Conservation (phyloP, 2,329 filamentous ascomycete genomes). For the Verticillium tricorpus region DNA sequence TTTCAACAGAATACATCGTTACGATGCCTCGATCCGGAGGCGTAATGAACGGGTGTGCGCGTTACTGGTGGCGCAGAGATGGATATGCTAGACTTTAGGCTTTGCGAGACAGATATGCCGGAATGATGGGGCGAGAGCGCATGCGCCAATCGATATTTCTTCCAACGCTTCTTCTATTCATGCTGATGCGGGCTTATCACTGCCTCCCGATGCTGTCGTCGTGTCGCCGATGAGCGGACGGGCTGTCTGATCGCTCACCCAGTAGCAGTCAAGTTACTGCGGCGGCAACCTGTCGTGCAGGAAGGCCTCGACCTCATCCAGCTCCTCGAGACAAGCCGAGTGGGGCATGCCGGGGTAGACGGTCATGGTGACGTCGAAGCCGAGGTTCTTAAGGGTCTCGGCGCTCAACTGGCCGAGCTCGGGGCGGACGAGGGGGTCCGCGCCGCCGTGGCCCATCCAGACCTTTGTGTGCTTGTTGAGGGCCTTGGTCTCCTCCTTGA, state of each 20-base stretch:
- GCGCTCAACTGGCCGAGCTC: conserved; percentile 65
- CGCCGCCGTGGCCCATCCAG: conserved; percentile 83
- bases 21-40: neutral
- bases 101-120: neutral
- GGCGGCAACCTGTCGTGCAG: conserved; percentile 41
- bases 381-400: conserved; percentile 61
- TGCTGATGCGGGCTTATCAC: neutral
- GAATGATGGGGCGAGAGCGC: neutral
- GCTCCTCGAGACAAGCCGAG: conserved; percentile 70
- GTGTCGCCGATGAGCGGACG: too few species aligned
- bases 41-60: neutral
- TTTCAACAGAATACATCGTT: neutral
- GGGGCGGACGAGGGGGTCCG: conserved; percentile 68
- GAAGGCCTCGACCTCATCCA: conserved; percentile 72
- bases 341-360: conserved; percentile 73
- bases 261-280: conserved; percentile 2
- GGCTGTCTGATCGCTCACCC: too few species aligned
- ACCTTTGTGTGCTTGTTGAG: conserved; percentile 74
- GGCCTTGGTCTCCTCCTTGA: conserved; percentile 28
- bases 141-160: neutral
- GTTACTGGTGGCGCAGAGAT: neutral
- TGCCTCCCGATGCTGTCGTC: neutral
- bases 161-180: neutral
- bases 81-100: neutral
- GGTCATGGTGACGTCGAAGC: conserved; percentile 71